These are phyloP conservation scores for Fimicolochytrium jonesii DNA, from an alignment of 192 early-diverging fungal genomes.

Conservation along the genomic window DNA sequence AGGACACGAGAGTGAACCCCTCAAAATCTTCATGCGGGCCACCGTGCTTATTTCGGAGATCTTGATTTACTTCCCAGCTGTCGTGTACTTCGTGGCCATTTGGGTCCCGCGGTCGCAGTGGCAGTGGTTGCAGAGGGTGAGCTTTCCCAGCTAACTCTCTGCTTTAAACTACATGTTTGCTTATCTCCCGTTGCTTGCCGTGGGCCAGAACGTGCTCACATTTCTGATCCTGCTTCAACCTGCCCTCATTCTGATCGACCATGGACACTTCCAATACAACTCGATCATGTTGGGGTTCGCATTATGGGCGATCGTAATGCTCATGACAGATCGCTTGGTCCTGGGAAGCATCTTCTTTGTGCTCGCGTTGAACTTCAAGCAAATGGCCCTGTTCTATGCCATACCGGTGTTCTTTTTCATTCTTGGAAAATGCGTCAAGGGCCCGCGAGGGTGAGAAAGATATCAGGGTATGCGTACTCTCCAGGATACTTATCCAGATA, in stretches of 20 bases:
- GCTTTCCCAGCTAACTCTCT: no score
- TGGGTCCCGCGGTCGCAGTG: no score
- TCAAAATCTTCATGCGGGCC: slow-evolving; percentile 88
- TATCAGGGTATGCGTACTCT: no score
- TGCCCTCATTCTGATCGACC: slow-evolving; percentile 86
- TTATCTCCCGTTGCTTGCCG: not conserved
- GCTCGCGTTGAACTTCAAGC: slow-evolving; percentile 84
- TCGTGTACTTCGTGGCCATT: slow-evolving; percentile 54
- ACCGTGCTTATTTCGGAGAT: slow-evolving; percentile 74
- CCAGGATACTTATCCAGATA: no score
- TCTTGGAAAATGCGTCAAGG: slow-evolving; percentile 62
- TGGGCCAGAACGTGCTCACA: slow-evolving; percentile 36
- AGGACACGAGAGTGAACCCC: slow-evolving; percentile 67
- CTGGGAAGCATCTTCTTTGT: slow-evolving; percentile 79
- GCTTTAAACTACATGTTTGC: no score
- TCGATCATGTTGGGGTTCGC: slow-evolving; percentile 92
- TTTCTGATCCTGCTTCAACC: slow-evolving; percentile 77
- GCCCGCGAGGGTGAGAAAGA: slow-evolving; percentile 39
- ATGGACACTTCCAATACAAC: slow-evolving; percentile 99
- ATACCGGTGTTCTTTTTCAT: slow-evolving; percentile 88
- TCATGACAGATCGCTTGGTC: slow-evolving; percentile 57
- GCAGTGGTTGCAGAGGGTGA: no score
- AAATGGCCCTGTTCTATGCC: slow-evolving; percentile 95
- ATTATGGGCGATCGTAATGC: slow-evolving; percentile 68
- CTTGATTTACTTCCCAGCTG: slow-evolving; percentile 72